These are phyloP conservation scores for Raffaelea deltoideospora DNA, from an alignment of 2,329 filamentous ascomycete genomes.

Conservation along the genomic window DNA sequence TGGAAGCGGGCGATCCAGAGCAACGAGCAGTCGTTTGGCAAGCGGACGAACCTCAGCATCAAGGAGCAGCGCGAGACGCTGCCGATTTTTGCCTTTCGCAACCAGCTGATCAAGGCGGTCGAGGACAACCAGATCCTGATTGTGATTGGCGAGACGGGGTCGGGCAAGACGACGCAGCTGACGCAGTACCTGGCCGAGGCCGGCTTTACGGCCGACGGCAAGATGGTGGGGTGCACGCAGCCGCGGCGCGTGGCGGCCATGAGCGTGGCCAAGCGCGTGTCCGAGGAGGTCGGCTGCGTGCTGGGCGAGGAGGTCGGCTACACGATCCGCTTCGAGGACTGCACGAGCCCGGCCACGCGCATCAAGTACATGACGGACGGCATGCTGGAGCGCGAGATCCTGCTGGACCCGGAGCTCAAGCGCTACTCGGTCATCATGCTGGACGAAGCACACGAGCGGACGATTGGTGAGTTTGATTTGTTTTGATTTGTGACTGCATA, in stretches of 20 bases:
- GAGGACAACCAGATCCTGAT: slow-evolving; percentile 81
- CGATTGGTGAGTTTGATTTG: slow-evolving; percentile 36
- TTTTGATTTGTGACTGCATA: neutral
- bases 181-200: slow-evolving; percentile 91
- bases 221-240: slow-evolving; percentile 93
- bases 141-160: slow-evolving; percentile 93
- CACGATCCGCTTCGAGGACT: slow-evolving; percentile 94
- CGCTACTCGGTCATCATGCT: slow-evolving; percentile 96
- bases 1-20: slow-evolving; percentile 79
- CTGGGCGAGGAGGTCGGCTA: slow-evolving; percentile 91
- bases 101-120: slow-evolving; percentile 76
- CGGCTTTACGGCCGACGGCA: slow-evolving; percentile 72
- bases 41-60: slow-evolving; percentile 79
- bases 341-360: slow-evolving; percentile 69
- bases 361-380: slow-evolving; percentile 99
- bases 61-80: slow-evolving; percentile 86
- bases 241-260: slow-evolving; percentile 94
- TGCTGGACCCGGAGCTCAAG: slow-evolving; percentile 77
- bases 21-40: slow-evolving; percentile 69
- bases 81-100: slow-evolving; percentile 79
- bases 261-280: slow-evolving; percentile 92
- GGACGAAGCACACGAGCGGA: slow-evolving; percentile 95
- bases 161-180: slow-evolving; percentile 91
- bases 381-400: slow-evolving; percentile 90
- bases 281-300: slow-evolving; percentile 85